Conservation (phyloP, 1,284 basidiomycete species). For the Fomes fomentarius region DNA sequence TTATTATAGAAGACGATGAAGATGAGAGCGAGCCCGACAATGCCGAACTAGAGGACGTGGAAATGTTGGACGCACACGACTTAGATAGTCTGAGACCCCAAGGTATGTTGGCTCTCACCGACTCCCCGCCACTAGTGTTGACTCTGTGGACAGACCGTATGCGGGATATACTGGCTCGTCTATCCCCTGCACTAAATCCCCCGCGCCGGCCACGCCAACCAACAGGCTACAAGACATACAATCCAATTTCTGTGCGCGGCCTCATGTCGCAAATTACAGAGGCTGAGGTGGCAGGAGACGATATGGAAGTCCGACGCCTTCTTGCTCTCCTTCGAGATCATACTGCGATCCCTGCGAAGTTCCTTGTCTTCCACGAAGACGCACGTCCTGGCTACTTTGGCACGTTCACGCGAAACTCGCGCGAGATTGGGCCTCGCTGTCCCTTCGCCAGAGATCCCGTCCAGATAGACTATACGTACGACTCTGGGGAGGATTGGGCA, state of each 20-base stretch:
- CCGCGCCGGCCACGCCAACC: constrained; percentile 21
- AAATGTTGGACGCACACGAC: constrained; percentile 5
- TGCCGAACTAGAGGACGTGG: constrained; percentile 14
- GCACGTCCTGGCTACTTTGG: constrained; percentile 84
- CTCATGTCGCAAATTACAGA: constrained; percentile 69
- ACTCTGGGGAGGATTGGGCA: constrained; percentile 83
- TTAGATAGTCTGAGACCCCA: constrained; percentile 36
- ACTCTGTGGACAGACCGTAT: constrained; percentile 44
- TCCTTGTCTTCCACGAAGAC: constrained; percentile 77
- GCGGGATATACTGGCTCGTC: constrained; percentile 38
- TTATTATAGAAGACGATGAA: constrained; percentile 51
- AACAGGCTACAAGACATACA: constrained; percentile 38
- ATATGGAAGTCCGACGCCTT: constrained; percentile 57
- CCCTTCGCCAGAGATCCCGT: constrained; percentile 74
- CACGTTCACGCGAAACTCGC: constrained; percentile 81
- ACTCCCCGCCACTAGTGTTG: neutral
- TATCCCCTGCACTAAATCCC: constrained; percentile 41
- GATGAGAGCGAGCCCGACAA: constrained; percentile 33
- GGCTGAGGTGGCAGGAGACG: constrained; percentile 75
- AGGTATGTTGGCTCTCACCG: constrained; percentile 38
- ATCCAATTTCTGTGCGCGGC: constrained; percentile 51
- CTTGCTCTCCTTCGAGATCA: constrained; percentile 61
- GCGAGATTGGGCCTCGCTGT: constrained; percentile 69
- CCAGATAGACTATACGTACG: constrained; percentile 79
- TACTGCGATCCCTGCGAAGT: constrained; percentile 65